Evolutionary conservation across 306 rosid genomes (phyloP).

Genomic region (Luffa aegyptiaca): DNA sequence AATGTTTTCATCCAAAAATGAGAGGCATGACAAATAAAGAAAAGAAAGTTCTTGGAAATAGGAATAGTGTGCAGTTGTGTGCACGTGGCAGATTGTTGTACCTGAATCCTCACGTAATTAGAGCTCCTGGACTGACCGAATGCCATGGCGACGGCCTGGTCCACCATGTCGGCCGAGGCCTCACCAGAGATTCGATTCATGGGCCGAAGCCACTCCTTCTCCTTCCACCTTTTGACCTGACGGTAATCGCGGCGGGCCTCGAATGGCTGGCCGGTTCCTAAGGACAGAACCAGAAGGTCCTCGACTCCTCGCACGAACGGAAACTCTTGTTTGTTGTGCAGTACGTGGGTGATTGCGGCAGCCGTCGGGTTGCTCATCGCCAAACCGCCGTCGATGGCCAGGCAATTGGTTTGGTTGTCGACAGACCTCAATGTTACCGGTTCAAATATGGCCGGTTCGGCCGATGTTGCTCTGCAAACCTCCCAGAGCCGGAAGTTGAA

Average conservation of each 20-base stretch:
- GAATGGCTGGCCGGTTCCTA: conserved; percentile 71
- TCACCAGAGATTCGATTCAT: conserved; percentile 77
- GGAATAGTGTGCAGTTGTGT: neutral
- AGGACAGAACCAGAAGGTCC: conserved; percentile 79
- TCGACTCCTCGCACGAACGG: conserved; percentile 98
- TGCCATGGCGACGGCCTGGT: conserved; percentile 96
- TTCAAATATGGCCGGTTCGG: conserved; percentile 69
- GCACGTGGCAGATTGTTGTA: conserved; percentile 19
- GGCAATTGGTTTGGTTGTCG: conserved; percentile 52
- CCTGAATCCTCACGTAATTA: conserved; percentile 95
- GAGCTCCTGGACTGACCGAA: conserved; percentile 63
- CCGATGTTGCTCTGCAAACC: conserved; percentile 90
- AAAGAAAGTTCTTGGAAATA: neutral
- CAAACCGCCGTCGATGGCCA: conserved; percentile 83
- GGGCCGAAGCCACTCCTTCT: conserved; percentile 92
- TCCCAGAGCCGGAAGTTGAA: conserved; percentile 91
- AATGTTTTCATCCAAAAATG: neutral
- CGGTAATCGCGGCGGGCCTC: conserved; percentile 56
- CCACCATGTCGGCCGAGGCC: conserved; percentile 80
- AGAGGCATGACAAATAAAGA: neutral
- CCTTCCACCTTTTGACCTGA: conserved; percentile 63
- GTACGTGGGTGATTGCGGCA: conserved; percentile 96
- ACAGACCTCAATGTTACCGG: conserved; percentile 74
- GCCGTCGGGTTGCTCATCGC: conserved; percentile 90
- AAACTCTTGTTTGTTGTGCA: conserved; percentile 93